A percentile compares a stretch with the other conserved stretches of the same genome.
Conservation (phyloP, 1,284 basidiomycete species). For the Sanghuangporus sanghuang region DNA sequence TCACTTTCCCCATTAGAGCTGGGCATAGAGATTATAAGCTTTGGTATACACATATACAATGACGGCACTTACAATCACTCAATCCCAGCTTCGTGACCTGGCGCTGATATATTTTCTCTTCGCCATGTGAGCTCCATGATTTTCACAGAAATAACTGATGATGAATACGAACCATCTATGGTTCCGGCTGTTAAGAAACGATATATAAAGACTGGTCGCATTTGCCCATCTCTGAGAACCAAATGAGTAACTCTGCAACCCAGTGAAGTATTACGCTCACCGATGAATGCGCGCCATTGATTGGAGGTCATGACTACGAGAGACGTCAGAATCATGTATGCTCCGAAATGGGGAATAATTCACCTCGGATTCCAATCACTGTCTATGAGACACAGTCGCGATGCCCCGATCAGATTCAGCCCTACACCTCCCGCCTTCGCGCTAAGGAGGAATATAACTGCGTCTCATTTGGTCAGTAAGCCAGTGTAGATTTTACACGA, state of each 20-base stretch:
- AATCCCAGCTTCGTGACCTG: constrained; percentile 96
- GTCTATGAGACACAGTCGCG: constrained; percentile 80
- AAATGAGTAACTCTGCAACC: background rate
- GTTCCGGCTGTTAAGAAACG: constrained; percentile 80
- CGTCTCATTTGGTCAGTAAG: constrained; percentile 5
- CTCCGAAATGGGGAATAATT: constrained; percentile 8
- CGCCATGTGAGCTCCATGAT: constrained; percentile 1
- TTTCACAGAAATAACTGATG: background rate
- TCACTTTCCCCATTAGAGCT: constrained; percentile 66
- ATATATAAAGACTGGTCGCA: constrained; percentile 89
- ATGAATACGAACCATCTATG: constrained; percentile 58
- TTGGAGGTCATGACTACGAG: constrained; percentile 79
- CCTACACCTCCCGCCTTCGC: constrained; percentile 96
- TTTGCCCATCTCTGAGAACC: constrained; percentile 82
- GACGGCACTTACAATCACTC: constrained; percentile 67
- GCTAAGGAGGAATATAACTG: constrained; percentile 89
- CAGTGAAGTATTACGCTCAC: constrained; percentile 36
- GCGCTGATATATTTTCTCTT: constrained; percentile 85
- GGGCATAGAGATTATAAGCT: constrained; percentile 14
- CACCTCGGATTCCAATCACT: constrained; percentile 96
- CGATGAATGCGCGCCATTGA: constrained; percentile 97
- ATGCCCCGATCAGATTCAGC: constrained; percentile 89
- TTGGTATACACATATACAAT: background rate
- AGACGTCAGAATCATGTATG: constrained; percentile 1
- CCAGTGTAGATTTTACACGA: background rate